phyloP scores from a whole-genome alignment of 2,329 filamentous ascomycete genomes.

The Xylariaceae sp. region DNA sequence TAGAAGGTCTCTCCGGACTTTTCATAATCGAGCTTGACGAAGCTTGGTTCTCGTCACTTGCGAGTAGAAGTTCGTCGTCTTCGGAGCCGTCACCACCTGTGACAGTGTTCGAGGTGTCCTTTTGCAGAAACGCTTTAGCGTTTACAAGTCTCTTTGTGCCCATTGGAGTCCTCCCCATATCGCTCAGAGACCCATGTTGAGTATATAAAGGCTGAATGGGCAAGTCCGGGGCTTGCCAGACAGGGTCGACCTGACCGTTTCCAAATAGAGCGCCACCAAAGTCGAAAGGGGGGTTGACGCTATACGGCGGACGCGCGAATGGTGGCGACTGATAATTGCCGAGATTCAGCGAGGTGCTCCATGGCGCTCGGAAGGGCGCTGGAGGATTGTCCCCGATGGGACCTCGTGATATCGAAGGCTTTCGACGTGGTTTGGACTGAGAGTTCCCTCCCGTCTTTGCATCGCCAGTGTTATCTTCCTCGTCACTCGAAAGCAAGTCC shows the following conservation, averaged over 20 bases:
- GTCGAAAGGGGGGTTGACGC: conserved; percentile 16
- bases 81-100: conserved; percentile 14
- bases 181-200: conserved; percentile 11
- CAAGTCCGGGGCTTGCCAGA: conserved; percentile 33
- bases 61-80: conserved; percentile 26
- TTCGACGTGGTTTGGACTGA: conserved; percentile 13
- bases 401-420: too few relatives aligned
- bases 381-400: conserved; percentile 8
- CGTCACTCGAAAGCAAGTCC: conserved; percentile 26
- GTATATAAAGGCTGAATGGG: conserved; percentile 11
- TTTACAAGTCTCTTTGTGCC: conserved; percentile 13
- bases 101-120: conserved; percentile 2
- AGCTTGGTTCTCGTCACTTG: conserved; percentile 8
- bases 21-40: background rate
- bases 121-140: conserved; percentile 16
- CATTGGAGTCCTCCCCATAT: conserved; percentile 5
- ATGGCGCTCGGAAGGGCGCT: conserved; percentile 5
- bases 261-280: conserved; percentile 16
- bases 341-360: conserved; percentile 6
- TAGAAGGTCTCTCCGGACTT: conserved; percentile 7
- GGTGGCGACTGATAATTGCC: conserved; percentile 17
- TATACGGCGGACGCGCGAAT: conserved; percentile 18
- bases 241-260: conserved; percentile 29
- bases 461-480: conserved; percentile 33
- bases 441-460: background rate